A percentile compares a stretch with the other conserved stretches of the same genome.
phyloP scores from a whole-genome alignment of 164 flowering plant species.

The Chimonanthus salicifolius region DNA sequence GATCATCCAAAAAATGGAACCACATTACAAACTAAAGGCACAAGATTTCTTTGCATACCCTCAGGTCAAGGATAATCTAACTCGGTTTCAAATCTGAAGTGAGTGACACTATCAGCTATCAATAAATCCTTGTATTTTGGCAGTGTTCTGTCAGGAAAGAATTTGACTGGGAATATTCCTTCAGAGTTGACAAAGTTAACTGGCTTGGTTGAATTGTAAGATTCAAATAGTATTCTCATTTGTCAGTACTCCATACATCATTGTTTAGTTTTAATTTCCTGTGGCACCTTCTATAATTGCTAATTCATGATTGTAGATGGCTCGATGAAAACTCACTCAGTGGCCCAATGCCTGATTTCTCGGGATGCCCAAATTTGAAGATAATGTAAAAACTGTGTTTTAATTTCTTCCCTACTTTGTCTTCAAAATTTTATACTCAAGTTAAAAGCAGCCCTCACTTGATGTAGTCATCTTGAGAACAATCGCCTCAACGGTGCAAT shows the following conservation, averaged over 20 bases:
- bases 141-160: conserved; percentile 68
- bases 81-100: neutral
- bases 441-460: conserved; percentile 10
- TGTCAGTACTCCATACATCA: conserved; percentile 1
- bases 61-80: neutral
- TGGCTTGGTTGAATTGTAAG: conserved; percentile 82
- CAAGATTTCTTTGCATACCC: neutral
- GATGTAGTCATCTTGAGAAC: conserved; percentile 84
- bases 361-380: conserved; percentile 54
- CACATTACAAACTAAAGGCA: neutral
- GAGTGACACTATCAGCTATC: neutral
- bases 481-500: conserved; percentile 74
- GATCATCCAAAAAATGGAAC: too few relatives aligned
- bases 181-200: conserved; percentile 55
- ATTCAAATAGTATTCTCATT: conserved; percentile 11
- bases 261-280: neutral
- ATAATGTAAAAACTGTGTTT: conserved; percentile 45
- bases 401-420: neutral
- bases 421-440: neutral
- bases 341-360: conserved; percentile 89
- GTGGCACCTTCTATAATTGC: neutral
- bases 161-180: conserved; percentile 84
- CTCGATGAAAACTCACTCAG: conserved; percentile 79
- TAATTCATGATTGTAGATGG: conserved; percentile 52
- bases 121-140: conserved; percentile 3